Evolutionary conservation across 495 filamentous ascomycete genomes (phyloP), one percentile per base, ranked within the genome.

Genomic region (Penicillium egyptiacum): DNA sequence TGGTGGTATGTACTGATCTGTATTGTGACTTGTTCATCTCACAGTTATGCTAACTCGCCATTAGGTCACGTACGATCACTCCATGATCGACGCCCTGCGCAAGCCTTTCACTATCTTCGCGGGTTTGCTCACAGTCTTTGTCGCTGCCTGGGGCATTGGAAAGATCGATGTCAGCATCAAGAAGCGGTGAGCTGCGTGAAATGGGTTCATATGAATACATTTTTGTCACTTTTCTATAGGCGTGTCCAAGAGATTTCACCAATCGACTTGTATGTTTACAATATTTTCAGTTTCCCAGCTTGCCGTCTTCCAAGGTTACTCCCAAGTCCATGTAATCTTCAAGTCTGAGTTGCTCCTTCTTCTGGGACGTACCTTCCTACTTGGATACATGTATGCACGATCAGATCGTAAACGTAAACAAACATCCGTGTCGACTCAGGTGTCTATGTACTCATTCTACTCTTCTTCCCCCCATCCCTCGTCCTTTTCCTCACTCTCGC

Each of bases 101-200:
- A 98, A 98, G 77, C 94, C 94, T 2, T 59, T 96, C 17, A 85
- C 91, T 26, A 80, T 98, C 46, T 89, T 94, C 55, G 77, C 77
- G n/a, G 89, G 88, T 57, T 62, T 89, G 52, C 64, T 92, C 56
- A 73, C 80, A n/a, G 67, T 96, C 10, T 96, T 97, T 75, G 79
- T 83, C 39, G 81, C 84, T 28, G 81, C 81, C 9, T 97, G 89
- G 90, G 73, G 81, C 10, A 70, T 98, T 59, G 87, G 90, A 6
- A 87, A 81, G 62, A 67, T 97, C 56, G 87, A 97, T 67, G 76
- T 83, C 39, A 88, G 84, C 68, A 90, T 91, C 64, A 80, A 79
- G 66, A 80, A 77, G 67, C 70, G 77, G 49, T 79, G 71, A 58
- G 72, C 50, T 42, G 37, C 5, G 25, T 50, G 26, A 26, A 26